These are phyloP conservation scores for Endothia cerciana DNA, from an alignment of 2,329 filamentous ascomycete genomes.

Conservation along the genomic window DNA sequence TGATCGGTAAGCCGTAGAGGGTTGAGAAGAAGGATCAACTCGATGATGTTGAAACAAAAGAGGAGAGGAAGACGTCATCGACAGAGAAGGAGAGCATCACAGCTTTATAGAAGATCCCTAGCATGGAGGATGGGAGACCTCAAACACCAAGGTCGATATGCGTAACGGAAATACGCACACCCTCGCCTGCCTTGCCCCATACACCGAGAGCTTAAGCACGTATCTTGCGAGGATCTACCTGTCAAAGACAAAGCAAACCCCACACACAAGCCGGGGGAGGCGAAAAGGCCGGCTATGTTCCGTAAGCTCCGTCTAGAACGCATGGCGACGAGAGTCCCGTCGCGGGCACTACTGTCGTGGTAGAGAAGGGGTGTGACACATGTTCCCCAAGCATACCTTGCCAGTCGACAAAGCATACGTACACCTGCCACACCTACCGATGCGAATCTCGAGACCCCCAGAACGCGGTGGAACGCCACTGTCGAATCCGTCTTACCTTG, in stretches of 20 bases:
- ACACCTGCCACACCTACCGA: background rate
- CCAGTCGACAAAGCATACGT: conserved; percentile 15
- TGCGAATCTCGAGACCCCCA: background rate
- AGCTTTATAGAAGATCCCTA: conserved; percentile 17
- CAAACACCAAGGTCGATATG: conserved; percentile 2
- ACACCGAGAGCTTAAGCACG: conserved; percentile 3
- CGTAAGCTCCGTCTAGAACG: background rate
- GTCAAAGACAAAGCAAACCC: too few relatives aligned
- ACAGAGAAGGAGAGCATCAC: background rate
- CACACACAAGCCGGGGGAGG: too few relatives aligned
- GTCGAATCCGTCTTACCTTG: background rate
- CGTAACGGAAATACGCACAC: conserved; percentile 20
- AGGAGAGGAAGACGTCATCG: background rate
- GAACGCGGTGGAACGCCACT: background rate
- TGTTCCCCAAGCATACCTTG: background rate
- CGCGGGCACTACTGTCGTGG: background rate
- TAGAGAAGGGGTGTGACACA: background rate
- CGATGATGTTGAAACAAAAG: conserved; percentile 2
- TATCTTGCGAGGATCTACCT: conserved; percentile 12
- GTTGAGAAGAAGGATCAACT: background rate
- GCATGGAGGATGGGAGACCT: conserved; percentile 10
- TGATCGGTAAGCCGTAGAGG: background rate
- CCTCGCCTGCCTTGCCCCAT: conserved; percentile 17
- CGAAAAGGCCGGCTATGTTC: conserved; percentile 5
- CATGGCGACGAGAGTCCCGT: background rate